Evolutionary conservation across 1,284 basidiomycete genomes (phyloP).

Genomic region (Pseudozyma pruni): DNA sequence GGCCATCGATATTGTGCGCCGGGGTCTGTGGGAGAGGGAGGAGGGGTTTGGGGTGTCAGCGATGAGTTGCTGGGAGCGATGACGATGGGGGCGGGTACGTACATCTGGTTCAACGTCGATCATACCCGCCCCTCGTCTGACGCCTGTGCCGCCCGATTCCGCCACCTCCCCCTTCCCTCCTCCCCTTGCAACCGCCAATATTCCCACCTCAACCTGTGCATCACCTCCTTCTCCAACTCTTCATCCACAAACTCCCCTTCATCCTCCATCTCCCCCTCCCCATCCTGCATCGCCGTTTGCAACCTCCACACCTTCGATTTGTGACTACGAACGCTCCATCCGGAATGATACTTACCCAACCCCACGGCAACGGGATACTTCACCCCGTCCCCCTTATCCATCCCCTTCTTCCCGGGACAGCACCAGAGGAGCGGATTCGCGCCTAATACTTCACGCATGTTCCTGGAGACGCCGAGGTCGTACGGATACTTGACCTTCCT

Average conservation of each 20-base stretch:
- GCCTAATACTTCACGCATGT: conserved; percentile 82
- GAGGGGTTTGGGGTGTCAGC: background rate
- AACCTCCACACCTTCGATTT: conserved; percentile 8
- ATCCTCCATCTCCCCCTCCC: background rate
- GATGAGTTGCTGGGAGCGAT: background rate
- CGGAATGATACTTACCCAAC: conserved; percentile 13
- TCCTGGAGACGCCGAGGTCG: conserved; percentile 78
- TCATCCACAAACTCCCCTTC: conserved; percentile 19
- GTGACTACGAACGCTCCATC: background rate
- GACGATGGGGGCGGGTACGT: background rate
- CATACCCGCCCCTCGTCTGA: background rate
- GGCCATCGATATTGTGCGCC: conserved; percentile 71
- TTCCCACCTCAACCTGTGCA: conserved; percentile 42
- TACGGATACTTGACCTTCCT: conserved; percentile 89
- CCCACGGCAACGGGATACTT: conserved; percentile 70
- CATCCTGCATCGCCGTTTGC: conserved; percentile 17
- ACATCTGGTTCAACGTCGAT: too few relatives aligned
- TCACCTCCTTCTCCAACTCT: conserved; percentile 30
- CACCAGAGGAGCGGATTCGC: conserved; percentile 81
- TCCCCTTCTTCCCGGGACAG: conserved; percentile 73
- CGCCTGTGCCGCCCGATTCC: background rate
- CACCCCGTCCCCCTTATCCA: conserved; percentile 77
- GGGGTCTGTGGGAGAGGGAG: conserved; percentile 58
- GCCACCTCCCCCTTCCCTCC: background rate
- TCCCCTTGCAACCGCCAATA: conserved; percentile 9